These are phyloP conservation scores for Myriosclerotinia scirpicola DNA, from an alignment of 2,329 filamentous ascomycete species.

Conservation along the genomic window DNA sequence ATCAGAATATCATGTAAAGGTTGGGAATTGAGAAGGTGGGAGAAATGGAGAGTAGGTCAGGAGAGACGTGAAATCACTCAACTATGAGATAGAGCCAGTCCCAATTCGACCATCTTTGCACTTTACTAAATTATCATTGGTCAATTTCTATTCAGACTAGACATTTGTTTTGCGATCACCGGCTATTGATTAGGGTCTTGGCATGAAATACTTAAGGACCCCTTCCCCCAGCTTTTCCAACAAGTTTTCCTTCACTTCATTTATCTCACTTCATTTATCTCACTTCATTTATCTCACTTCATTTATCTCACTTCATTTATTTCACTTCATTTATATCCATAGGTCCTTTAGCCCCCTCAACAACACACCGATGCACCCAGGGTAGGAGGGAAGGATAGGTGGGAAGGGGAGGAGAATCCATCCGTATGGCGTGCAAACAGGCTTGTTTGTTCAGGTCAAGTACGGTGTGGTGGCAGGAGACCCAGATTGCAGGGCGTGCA, in stretches of 20 bases:
- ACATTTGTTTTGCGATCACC: too few species aligned
- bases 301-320: too few species aligned
- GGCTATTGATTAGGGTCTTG: neutral
- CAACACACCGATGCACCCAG: too few species aligned
- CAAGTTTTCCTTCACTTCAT: neutral
- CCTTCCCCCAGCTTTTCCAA: too few species aligned
- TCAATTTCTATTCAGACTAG: neutral
- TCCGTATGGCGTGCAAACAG: neutral
- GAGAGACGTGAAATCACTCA: neutral
- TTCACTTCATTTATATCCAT: too few species aligned
- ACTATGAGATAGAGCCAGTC: too few species aligned
- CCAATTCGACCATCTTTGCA: neutral
- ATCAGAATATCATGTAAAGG: neutral
- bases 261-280: too few species aligned
- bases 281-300: too few species aligned
- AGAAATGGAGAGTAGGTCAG: neutral
- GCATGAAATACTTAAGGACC: neutral
- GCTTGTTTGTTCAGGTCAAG: neutral
- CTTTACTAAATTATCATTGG: neutral
- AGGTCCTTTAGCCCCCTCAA: neutral
- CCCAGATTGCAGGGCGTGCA: neutral
- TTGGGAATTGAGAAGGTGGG: neutral
- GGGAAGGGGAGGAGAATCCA: neutral
- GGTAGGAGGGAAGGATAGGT: too few species aligned
- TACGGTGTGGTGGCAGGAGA: neutral